Conservation (phyloP, 805 yeast species). For the Danielia reshetovae region DNA sequence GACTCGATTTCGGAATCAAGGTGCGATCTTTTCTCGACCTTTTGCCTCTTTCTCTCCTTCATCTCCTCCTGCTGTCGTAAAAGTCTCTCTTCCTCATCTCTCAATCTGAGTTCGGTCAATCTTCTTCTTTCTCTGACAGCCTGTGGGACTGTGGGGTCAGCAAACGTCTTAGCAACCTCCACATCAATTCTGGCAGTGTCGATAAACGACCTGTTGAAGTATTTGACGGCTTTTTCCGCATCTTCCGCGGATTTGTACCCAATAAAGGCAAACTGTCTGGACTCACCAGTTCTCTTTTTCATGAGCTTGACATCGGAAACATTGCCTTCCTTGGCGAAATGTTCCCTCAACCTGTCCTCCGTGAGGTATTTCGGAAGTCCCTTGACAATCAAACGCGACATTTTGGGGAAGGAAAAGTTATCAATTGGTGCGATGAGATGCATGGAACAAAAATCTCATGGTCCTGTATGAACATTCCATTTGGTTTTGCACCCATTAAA, state of each 20-base stretch:
- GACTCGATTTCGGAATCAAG: conserved; percentile 60
- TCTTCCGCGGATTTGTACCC: conserved; percentile 75
- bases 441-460: conserved; percentile 2
- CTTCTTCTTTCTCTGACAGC: conserved; percentile 43
- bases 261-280: conserved; percentile 89
- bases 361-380: conserved; percentile 77
- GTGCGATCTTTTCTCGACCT: conserved; percentile 26
- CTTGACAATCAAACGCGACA: conserved; percentile 90
- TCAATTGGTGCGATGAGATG: conserved; percentile 11
- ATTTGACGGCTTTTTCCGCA: conserved; percentile 74
- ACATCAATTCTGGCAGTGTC: conserved; percentile 82
- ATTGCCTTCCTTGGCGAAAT: conserved; percentile 56
- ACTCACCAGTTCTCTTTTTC: conserved; percentile 77
- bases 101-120: conserved; percentile 39
- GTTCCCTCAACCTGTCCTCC: conserved; percentile 67
- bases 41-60: conserved; percentile 37
- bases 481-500: conserved; percentile 3
- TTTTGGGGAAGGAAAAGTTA: conserved; percentile 17
- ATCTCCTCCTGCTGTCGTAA: conserved; percentile 34
- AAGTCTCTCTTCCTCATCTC: conserved; percentile 41
- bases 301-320: conserved; percentile 88
- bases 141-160: conserved; percentile 76
- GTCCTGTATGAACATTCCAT: not conserved
- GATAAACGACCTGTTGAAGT: conserved; percentile 72
- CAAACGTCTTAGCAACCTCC: conserved; percentile 76